These are phyloP conservation scores for Pythium volutum DNA, from an alignment of 352 stramenopile species.

Conservation along the genomic window DNA sequence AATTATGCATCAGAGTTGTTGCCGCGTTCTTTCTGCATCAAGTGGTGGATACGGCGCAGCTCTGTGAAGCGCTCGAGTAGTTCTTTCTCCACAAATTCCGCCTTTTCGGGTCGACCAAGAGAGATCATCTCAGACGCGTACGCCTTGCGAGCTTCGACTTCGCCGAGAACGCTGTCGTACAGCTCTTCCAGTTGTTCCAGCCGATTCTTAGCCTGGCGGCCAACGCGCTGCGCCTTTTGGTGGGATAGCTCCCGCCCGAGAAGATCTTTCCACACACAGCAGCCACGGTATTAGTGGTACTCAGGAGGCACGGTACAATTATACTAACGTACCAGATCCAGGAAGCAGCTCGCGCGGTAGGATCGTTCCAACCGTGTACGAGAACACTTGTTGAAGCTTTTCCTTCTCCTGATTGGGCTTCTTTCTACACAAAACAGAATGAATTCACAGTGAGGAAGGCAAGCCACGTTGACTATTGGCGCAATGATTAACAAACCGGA, in stretches of 20 bases:
- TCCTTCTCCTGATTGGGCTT: conserved; percentile 77
- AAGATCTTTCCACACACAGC: conserved; percentile 35
- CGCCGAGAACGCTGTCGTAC: conserved; percentile 52
- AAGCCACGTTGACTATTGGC: background rate
- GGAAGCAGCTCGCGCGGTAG: conserved; percentile 67
- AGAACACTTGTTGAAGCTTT: conserved; percentile 78
- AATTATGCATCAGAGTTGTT: conserved; percentile 22
- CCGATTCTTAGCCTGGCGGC: conserved; percentile 32
- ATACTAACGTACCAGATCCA: conserved; percentile 40
- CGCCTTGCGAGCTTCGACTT: conserved; percentile 61
- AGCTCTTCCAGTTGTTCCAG: conserved; percentile 61
- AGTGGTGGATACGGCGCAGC: conserved; percentile 53
- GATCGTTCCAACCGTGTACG: conserved; percentile 63
- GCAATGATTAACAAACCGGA: conserved; percentile 35
- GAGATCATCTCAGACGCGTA: conserved; percentile 68
- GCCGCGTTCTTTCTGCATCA: conserved; percentile 50
- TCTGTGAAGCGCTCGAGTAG: conserved; percentile 63
- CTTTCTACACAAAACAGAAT: conserved; percentile 8
- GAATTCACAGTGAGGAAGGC: background rate
- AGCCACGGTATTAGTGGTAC: background rate
- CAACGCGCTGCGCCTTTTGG: conserved; percentile 37
- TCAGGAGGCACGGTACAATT: background rate
- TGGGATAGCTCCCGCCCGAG: conserved; percentile 62
- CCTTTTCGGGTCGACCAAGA: conserved; percentile 41
- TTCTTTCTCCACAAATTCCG: conserved; percentile 50